Conservation (phyloP, 179 eudicot species). For the Corrigiola litoralis region DNA sequence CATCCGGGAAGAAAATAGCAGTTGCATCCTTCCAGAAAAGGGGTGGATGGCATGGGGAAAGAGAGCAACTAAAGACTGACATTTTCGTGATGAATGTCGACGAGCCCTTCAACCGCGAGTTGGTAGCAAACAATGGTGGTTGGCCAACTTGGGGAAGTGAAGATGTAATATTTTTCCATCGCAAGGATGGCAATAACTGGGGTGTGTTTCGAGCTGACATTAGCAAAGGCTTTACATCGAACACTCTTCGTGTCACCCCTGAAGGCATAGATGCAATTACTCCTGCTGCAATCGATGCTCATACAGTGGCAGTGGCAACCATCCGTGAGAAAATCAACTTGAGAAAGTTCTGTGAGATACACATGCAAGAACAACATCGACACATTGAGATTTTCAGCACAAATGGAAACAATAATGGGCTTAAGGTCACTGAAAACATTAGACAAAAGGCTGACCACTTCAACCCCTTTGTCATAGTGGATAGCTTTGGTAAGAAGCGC, state of each 20-base stretch:
- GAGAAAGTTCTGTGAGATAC: background rate
- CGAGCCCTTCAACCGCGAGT: background rate
- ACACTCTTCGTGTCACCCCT: background rate
- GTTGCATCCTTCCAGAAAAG: background rate
- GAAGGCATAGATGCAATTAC: background rate
- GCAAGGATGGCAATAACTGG: background rate
- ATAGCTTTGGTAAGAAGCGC: background rate
- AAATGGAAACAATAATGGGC: slow-evolving; percentile 2
- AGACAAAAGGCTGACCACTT: slow-evolving; percentile 20
- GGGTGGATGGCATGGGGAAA: slow-evolving; percentile 4
- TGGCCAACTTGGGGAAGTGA: slow-evolving; percentile 8
- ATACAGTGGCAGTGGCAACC: slow-evolving; percentile 3
- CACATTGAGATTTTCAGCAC: background rate
- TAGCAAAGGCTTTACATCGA: no score
- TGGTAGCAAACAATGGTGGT: background rate
- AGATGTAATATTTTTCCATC: slow-evolving; percentile 1
- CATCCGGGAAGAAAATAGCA: background rate
- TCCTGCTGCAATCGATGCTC: background rate
- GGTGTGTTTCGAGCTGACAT: slow-evolving; percentile 1
- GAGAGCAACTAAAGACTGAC: background rate
- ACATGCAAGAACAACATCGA: background rate
- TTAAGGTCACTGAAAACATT: background rate
- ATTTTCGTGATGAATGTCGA: background rate
- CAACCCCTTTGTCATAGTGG: slow-evolving; percentile 13
- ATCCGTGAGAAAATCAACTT: background rate